Conservation (phyloP, 169 alveolate genomes). For the Plasmodium gaboni region DNA sequence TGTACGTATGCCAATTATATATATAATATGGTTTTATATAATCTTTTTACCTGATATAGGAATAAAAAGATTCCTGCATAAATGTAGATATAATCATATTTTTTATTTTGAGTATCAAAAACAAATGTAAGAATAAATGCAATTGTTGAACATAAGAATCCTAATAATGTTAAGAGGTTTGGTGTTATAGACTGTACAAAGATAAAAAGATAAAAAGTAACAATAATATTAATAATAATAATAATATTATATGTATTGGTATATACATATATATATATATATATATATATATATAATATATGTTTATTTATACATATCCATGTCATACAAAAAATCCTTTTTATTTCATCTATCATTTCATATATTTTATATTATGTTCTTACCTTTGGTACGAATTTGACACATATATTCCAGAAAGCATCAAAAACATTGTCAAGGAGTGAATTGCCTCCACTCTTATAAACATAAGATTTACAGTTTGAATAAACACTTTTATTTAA, state of each 20-base stretch:
- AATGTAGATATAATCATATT: conserved; percentile 53
- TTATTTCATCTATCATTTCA: too few species aligned
- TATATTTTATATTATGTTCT: not conserved
- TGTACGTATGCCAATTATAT: too few species aligned
- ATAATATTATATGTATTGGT: conserved; percentile 5
- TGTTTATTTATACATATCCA: too few species aligned
- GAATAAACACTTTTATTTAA: conserved; percentile 55
- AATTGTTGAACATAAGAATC: conserved; percentile 53
- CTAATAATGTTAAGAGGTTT: conserved; percentile 68
- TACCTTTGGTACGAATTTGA: conserved; percentile 61
- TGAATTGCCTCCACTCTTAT: conserved; percentile 63
- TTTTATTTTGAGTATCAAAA: conserved; percentile 41
- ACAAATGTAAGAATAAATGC: conserved; percentile 59
- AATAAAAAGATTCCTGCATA: conserved; percentile 66
- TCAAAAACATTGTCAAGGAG: conserved; percentile 53
- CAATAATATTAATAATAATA: not conserved
- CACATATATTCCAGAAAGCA: conserved; percentile 63
- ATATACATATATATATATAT: not conserved
- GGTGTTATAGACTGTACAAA: conserved; percentile 59
- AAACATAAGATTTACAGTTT: conserved; percentile 70
- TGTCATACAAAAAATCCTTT: too few species aligned
- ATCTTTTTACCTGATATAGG: conserved; percentile 24
- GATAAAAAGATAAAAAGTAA: not conserved
- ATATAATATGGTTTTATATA: too few species aligned
- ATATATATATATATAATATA: too few species aligned